Base-by-base conservation (phyloP, 192 early-diverging fungal genomes). In the Gonapodya sp. region DNA sequence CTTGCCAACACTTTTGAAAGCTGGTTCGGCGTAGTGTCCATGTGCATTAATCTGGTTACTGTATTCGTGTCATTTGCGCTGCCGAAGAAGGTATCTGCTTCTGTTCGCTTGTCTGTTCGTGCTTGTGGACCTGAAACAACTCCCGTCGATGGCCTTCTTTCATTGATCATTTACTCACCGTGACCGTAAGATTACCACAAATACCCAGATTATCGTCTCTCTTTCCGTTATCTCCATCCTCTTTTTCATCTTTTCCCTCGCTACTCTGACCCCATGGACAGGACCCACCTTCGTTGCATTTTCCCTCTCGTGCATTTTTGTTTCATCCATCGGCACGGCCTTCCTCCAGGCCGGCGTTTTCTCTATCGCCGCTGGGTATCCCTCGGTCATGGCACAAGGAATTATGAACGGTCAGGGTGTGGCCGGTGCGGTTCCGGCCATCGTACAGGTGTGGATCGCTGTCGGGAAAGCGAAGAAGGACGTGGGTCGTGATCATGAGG, bases 11-110 rank as follows among this genome's bases (percentile, higher is more conserved):
- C 89, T 32, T 95, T 94, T 84, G 92, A 93, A 80, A 94, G 92
- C 85, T 95, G 91, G 85, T 95, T 95, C 81, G 91, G 91, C 0
- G 86, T 89, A 30, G 85, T 83, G 18, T 93, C 89, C 81, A 93
- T 88, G 86, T 24, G 8, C 8, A 64, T 64, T 24, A 64, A 64
- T 24, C 24, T 64, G 46, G 46, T 24, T 8, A 24, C 8, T 64
- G 46, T 64, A 24, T 64, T 64, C 24, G 46, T 64, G 8, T 64
- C 46, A 8, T 64, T 64, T 24, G 24, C 46, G 8, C 24, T 64
- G 46, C 46, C 46, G 46, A 64, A 64, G 24, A 64, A 64, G 46
- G 46, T 64, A 24, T 24, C 8, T 64, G 8, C 46, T 8, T n/a
- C n/a, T n/a, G n/a, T n/a, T n/a, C n/a, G n/a, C n/a, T n/a, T n/a